Evolutionary conservation across 768 basidiomycete genomes (phyloP), one percentile per base, ranked within the genome.

Genomic region (Hypholoma fasciculare): DNA sequence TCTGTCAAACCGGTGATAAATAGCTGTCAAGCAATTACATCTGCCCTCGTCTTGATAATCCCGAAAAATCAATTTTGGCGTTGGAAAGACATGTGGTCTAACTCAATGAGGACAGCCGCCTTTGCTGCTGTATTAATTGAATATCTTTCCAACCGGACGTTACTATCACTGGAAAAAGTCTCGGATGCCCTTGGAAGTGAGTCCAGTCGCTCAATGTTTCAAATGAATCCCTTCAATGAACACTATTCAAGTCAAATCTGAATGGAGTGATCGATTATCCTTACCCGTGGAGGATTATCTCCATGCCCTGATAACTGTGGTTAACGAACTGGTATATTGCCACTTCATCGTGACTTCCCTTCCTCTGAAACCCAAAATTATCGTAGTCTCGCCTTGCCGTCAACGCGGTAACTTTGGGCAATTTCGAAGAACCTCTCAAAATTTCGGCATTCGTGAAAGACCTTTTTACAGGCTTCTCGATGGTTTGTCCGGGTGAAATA

Each of bases 51-150:
- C 6, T 71, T 65, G 5, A 76, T 86, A 34, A 76, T 91, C 23
- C 91, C 91, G 27, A 77, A 76, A 30, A 84, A 88, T 63, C 88
- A 92, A 61, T 85, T 90, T 60, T 93, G 91, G 91, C 78, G 84
- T 56, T 93, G 88, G 88, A 91, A 89, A 68, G 89, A 92, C 23
- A 84, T 89, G 84, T 92, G 90, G 90, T 79, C 82, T 1, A 84
- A 83, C 65, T 86, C 88, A 3, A 69, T 92, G 38, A 79, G 90
- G 56, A 81, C 80, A 16, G 83, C 83, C 11, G 78, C 92, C 0
- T 93, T 88, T 64, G 79, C 82, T 40, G 84, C 84, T 0, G 82
- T 86, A 16, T 69, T 93, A 36, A 76, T 86, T 12, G 82, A 88
- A 65, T 94, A 87, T 65, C 76, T 94, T 7, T 75, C 79, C 4